Base-by-base conservation (phyloP, 2,329 filamentous ascomycete species). In the Scortechinia acanthostroma region DNA sequence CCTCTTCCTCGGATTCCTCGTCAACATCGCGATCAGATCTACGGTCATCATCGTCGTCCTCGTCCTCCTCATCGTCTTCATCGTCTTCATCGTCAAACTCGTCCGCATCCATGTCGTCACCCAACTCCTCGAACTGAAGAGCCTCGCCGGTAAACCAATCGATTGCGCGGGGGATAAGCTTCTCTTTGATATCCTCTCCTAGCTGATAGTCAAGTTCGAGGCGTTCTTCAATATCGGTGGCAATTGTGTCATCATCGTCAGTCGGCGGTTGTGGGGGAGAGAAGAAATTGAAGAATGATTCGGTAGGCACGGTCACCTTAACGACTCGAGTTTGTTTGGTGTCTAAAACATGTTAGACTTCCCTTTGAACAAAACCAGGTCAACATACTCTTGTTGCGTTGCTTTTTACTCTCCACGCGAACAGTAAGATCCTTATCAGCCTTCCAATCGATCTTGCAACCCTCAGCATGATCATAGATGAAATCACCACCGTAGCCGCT, bases 81-180 rank as follows among this genome's bases (percentile, higher is more conserved):
- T 94, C 89, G 21, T 96, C 91, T 44, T 40, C 35, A 19, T 91
- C 86, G 53, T 87, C 89, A 51, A 88, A 88, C 50, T 84, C 87
- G 57, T 85, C 86, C 46, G 91, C 86, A 51, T 90, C 73, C 50
- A 91, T 90, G 45, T 95, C 86, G 43, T 79, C 80, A 30, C 91
- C 86, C 49, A 95, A 68, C 64, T 96, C 91, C 75, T 98, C 93
- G 57, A 89, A 98, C 56, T 93, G 91, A 51, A 98, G 83, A 54
- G 93, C 93, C 71, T 98, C 93, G 47, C 93, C 93, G 45, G 93
- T 98, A 67, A 98, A 98, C 93, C 93, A 98, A 70, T 98, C 93
- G 58, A 98, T 93, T 47, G 94, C 93, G 55, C 91, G 90, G 52
- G 93, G 93, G 55, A 98, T 98, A 53, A 98, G 79, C 75, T 98